These are phyloP conservation scores for Quercus ilex DNA, from an alignment of 306 rosid genomes.

Conservation along the genomic window DNA sequence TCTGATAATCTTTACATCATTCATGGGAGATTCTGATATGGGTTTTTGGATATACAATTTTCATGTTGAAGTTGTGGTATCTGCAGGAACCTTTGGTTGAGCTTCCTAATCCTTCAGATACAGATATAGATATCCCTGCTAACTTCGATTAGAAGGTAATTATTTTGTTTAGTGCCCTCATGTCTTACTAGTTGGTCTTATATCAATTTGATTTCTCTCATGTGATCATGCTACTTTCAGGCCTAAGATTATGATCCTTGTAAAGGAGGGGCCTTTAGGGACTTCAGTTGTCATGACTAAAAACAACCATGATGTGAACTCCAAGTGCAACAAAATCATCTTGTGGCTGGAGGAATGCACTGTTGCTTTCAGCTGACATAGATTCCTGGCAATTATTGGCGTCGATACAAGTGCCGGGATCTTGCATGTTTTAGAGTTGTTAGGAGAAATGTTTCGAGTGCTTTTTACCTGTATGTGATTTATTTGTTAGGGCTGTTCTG, in stretches of 20 bases:
- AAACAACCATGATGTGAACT: slow-evolving; percentile 16
- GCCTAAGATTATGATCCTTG: slow-evolving; percentile 31
- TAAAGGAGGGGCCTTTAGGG: slow-evolving; percentile 24
- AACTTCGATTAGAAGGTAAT: slow-evolving; percentile 80
- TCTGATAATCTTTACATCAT: not conserved
- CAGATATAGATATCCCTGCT: slow-evolving; percentile 74
- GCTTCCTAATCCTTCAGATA: slow-evolving; percentile 77
- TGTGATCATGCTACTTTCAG: slow-evolving; percentile 33
- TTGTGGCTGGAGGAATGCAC: slow-evolving; percentile 20
- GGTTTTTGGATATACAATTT: not conserved
- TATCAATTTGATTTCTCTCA: slow-evolving; percentile 4
- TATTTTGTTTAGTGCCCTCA: slow-evolving; percentile 14
- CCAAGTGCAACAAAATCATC: slow-evolving; percentile 11
- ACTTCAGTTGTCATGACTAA: slow-evolving; percentile 10
- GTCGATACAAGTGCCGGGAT: slow-evolving; percentile 21
- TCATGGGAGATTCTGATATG: not conserved
- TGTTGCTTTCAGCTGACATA: slow-evolving; percentile 26
- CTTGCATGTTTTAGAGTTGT: slow-evolving; percentile 29
- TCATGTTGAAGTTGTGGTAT: slow-evolving; percentile 23
- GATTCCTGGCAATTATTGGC: slow-evolving; percentile 17
- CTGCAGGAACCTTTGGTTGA: slow-evolving; percentile 75
- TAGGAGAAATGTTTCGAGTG: slow-evolving; percentile 17
- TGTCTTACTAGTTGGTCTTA: not conserved
- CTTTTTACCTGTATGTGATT: slow-evolving; percentile 18
- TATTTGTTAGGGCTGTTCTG: slow-evolving; percentile 17